These are phyloP conservation scores for Nitzschia putrida DNA, from an alignment of 108 stramenopile genomes.

Conservation along the genomic window DNA sequence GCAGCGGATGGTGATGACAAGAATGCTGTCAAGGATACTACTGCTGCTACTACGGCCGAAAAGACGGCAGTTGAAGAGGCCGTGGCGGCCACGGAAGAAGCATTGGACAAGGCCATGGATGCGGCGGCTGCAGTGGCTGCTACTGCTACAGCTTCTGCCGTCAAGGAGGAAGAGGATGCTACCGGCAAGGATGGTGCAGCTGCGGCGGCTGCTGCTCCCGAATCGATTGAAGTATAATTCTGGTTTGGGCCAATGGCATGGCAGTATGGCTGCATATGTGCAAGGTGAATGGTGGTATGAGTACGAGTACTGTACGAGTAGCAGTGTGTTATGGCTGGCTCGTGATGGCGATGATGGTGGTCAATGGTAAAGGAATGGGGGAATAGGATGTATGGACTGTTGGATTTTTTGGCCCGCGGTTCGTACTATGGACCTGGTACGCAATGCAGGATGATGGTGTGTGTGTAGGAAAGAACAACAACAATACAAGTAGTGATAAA, in stretches of 20 bases:
- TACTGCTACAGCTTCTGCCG: background rate
- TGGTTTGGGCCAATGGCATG: too few relatives aligned
- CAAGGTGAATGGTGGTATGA: too few relatives aligned
- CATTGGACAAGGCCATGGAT: constrained; percentile 32
- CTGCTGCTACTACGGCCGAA: constrained; percentile 9
- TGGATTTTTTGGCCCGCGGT: too few relatives aligned
- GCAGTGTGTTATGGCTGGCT: too few relatives aligned
- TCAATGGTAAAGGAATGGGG: too few relatives aligned
- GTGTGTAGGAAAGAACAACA: too few relatives aligned
- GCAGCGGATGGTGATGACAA: background rate
- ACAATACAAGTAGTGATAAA: too few relatives aligned
- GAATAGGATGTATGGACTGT: too few relatives aligned
- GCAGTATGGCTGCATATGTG: background rate
- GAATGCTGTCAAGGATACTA: background rate
- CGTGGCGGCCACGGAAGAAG: constrained; percentile 30
- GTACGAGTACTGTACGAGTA: background rate
- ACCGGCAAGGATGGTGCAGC: background rate
- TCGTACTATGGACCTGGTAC: too few relatives aligned
- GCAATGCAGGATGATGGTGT: too few relatives aligned
- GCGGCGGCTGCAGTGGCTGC: constrained; percentile 4
- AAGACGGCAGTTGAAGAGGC: constrained; percentile 26
- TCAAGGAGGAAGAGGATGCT: background rate
- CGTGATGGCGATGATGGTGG: too few relatives aligned
- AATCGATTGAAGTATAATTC: constrained; percentile 8
- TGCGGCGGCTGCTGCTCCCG: background rate